Evolutionary conservation across 441 rosid species (phyloP).

Genomic region (Corymbia citriodora): DNA sequence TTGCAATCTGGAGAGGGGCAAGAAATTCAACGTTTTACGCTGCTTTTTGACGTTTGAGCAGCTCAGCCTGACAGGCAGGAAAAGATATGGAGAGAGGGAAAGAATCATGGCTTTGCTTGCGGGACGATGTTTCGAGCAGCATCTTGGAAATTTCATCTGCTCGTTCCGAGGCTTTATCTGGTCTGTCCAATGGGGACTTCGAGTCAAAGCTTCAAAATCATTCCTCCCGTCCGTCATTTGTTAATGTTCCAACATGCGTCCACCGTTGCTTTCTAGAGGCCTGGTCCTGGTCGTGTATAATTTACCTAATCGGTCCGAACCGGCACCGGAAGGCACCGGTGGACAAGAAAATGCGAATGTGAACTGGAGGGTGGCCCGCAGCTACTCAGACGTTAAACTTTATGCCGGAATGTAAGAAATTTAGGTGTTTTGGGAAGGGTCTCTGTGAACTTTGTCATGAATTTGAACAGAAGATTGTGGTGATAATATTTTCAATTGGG

Average conservation of each 20-base stretch:
- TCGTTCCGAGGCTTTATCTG: background rate
- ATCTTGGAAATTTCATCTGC: background rate
- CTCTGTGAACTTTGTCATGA: background rate
- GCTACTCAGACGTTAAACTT: background rate
- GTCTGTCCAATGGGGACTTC: background rate
- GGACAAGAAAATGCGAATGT: background rate
- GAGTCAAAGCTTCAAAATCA: background rate
- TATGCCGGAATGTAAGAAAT: background rate
- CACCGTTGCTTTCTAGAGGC: background rate
- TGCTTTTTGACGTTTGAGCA: constrained; percentile 11
- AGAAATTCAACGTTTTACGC: constrained; percentile 19
- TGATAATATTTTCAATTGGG: background rate
- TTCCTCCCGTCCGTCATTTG: background rate
- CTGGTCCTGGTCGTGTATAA: background rate
- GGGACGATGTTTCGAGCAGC: background rate
- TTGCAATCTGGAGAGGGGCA: background rate
- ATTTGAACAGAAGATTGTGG: background rate
- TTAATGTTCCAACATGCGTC: background rate
- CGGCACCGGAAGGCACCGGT: background rate
- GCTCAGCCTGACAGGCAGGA: background rate
- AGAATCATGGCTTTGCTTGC: background rate
- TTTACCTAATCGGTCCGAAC: background rate
- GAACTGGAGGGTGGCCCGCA: background rate
- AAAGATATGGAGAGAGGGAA: background rate
- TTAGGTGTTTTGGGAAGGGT: background rate